A percentile compares a stretch with the other conserved stretches of the same genome.
Evolutionary conservation across 768 basidiomycete species (phyloP).

Genomic region (Podaxis sp.): DNA sequence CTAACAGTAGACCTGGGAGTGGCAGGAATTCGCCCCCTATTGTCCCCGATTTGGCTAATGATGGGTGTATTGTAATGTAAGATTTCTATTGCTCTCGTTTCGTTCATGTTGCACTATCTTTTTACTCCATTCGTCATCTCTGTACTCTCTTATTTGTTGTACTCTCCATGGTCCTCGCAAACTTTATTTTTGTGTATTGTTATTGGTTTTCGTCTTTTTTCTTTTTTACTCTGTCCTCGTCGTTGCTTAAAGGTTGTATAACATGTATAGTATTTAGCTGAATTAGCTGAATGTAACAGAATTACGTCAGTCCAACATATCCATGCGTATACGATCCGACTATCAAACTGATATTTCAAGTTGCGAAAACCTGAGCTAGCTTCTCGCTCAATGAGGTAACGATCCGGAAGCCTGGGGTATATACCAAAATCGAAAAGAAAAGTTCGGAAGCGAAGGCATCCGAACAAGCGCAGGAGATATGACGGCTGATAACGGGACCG

Average conservation of each 20-base stretch:
- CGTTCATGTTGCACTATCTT: slow-evolving; percentile 5
- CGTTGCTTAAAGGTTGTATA: background rate
- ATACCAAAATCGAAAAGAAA: too few relatives aligned
- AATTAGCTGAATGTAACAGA: background rate
- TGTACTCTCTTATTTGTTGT: slow-evolving; percentile 3
- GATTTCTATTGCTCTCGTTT: slow-evolving; percentile 12
- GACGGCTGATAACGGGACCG: too few relatives aligned
- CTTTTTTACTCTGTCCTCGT: background rate
- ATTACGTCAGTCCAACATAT: background rate
- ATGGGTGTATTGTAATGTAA: slow-evolving; percentile 73
- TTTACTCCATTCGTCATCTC: background rate
- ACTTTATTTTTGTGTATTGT: background rate
- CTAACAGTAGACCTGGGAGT: slow-evolving; percentile 42
- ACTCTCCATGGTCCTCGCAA: background rate
- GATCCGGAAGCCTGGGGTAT: background rate
- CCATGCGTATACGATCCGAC: too few relatives aligned
- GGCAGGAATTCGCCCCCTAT: slow-evolving; percentile 51
- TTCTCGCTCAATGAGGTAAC: too few relatives aligned
- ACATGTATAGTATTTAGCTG: background rate
- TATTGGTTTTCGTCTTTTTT: background rate
- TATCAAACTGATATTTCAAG: too few relatives aligned
- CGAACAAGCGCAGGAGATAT: too few relatives aligned
- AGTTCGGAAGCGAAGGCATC: too few relatives aligned
- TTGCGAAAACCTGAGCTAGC: too few relatives aligned
- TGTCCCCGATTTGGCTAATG: slow-evolving; percentile 46